phyloP scores from a whole-genome alignment of 345 rosid genomes.

The Lepidium aucheri region DNA sequence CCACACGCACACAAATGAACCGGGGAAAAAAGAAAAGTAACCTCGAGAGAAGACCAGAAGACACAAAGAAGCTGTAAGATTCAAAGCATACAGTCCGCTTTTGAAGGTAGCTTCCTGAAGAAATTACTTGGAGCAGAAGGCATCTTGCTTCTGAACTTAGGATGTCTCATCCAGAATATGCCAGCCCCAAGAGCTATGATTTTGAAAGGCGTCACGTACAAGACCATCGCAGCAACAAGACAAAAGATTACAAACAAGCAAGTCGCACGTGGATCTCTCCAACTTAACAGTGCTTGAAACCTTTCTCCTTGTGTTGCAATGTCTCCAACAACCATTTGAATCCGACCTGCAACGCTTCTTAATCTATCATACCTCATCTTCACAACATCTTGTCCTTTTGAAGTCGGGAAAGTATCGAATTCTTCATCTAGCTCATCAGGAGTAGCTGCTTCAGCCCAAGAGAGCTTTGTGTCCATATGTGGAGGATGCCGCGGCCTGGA shows the following conservation, averaged over 20 bases:
- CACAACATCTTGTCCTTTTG: conserved; percentile 53
- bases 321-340: conserved; percentile 76
- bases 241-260: conserved; percentile 64
- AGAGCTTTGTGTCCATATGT: conserved; percentile 77
- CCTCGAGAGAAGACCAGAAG: neutral
- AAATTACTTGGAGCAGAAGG: conserved; percentile 81
- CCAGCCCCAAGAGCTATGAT: conserved; percentile 54
- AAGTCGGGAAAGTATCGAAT: conserved; percentile 72
- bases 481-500: conserved; percentile 62
- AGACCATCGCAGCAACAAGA: conserved; percentile 54
- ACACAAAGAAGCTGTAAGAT: neutral
- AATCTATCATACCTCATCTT: conserved; percentile 81
- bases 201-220: conserved; percentile 65
- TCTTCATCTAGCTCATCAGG: conserved; percentile 81
- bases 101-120: conserved; percentile 74
- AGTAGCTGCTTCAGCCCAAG: conserved; percentile 79
- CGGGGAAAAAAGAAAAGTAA: neutral
- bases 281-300: conserved; percentile 57
- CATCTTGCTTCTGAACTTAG: conserved; percentile 77
- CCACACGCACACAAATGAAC: neutral
- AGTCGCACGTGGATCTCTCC: conserved; percentile 85
- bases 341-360: conserved; percentile 77
- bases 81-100: conserved; percentile 76
- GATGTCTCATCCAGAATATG: conserved; percentile 65
- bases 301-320: conserved; percentile 86